Base-by-base conservation (phyloP, 148 eudicot species). In the Suaeda aralocaspica region DNA sequence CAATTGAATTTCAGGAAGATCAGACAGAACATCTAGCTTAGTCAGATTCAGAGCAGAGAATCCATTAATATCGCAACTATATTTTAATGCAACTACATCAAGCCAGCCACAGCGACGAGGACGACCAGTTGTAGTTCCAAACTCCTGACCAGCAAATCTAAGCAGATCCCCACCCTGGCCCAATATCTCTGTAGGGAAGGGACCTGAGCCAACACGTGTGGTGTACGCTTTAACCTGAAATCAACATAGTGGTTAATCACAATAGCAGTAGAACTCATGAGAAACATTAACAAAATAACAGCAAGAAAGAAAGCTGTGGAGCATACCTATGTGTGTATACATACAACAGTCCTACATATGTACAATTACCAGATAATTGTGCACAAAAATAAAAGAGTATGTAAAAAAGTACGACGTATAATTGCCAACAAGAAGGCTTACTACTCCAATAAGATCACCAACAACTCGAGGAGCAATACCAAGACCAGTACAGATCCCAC, bases 91-190 rank as follows among this genome's bases (percentile, higher is more conserved):
- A 76, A 94, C 97, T 31, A 94, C 59, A 72, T 94, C 98, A 67
- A 94, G 98, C 98, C 98, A 94, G 66, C 97, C 97, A 81, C 98
- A 94, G 33, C 97, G 96, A 76, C 98, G 98, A 59, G 97, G 98
- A 78, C 97, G 96, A 2, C 97, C 98, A 45, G 98, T 90, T 4
- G 89, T 87, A 6, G 96, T 94, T 59, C 98, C 98, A 70, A 93
- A 94, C 76, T 94, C 98, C 66, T 94, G 98, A 45, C 98, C 98
- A 69, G 98, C 97, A 73, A 78, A 80, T 75, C 98, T 86, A n/a
- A 94, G 92, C 36, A 87, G 78, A 60, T 91, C 92, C 29, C 98
- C 98, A 56, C 72, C 88, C 76, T 87, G 77, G 71, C 96, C 98
- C 83, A 89, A 75, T 63, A 82, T 80, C 78, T 94, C 98, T 28